Base-by-base conservation (phyloP, 108 stramenopile species). In the Ochromonas danica region DNA sequence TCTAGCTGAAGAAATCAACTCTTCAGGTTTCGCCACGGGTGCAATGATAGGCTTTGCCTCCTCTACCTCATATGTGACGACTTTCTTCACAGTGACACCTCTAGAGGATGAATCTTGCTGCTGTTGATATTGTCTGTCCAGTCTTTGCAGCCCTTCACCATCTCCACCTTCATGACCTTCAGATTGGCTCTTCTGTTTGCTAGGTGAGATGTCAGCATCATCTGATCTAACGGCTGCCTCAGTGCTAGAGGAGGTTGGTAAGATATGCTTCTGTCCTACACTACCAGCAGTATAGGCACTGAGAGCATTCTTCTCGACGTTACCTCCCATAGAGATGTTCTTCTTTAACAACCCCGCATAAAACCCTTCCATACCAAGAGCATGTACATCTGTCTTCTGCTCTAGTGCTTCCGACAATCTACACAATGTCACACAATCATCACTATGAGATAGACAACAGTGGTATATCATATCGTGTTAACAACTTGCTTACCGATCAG, bases 301-400 rank as follows among this genome's bases (percentile, higher is more conserved):
- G 27, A 71, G 61, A 25, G 86, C 85, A 14, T 78, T 43, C 27
- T 77, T 77, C 27, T 82, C 62, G 22, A 85, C 85, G 40, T 85
- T 84, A 2, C 84, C 86, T 0, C 86, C 86, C 85, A 86, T 85
- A 40, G 86, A 84, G 70, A 86, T 82, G 43, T 86, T 86, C 83
- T 86, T 86, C 31, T 83, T 85, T 42, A 86, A 80, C 41, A 86
- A 80, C 41, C 80, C 85, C 22, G 84, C 79, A 61, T 83, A 86
- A 70, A 86, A 86, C 25, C 83, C 84, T 80, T 42, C 27, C 81
- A 81, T 78, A 0, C 77, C 81, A 28, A 40, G 25, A 6, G 40
- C 70, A 6, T 40, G 27, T 22, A 78, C 86, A 25, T 78, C 84
- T 10, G 40, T 35, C 25, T 71, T 41, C 45, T 42, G 35, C 71